Evolutionary conservation across 495 filamentous ascomycete species (phyloP).

Genomic region (Penicillium canescens): DNA sequence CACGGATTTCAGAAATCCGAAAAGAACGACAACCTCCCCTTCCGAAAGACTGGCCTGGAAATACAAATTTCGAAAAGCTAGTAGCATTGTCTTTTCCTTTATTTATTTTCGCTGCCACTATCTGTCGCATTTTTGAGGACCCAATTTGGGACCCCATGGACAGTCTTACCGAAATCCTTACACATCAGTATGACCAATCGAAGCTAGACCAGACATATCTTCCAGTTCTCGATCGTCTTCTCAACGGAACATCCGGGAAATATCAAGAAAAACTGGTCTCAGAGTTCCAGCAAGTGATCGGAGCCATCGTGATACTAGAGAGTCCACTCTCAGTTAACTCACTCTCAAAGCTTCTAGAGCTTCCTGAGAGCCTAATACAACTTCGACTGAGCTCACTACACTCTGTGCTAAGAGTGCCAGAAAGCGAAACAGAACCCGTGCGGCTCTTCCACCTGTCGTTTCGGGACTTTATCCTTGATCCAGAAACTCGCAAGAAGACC

Average conservation of each 20-base stretch:
- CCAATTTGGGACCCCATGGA: constrained; percentile 11
- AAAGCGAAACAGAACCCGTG: constrained; percentile 13
- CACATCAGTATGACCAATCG: constrained; percentile 9
- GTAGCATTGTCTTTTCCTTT: constrained; percentile 21
- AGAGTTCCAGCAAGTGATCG: constrained; percentile 16
- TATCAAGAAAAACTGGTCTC: constrained; percentile 4
- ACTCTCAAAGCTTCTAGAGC: constrained; percentile 14
- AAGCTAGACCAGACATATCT: constrained; percentile 22
- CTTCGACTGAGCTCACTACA: constrained; percentile 8
- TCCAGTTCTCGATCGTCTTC: constrained; percentile 22
- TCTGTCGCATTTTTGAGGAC: constrained; percentile 24
- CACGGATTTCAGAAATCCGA: constrained; percentile 13
- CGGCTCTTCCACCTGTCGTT: constrained; percentile 21
- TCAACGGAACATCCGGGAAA: background rate
- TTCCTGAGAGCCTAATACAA: background rate
- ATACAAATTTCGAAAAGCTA: constrained; percentile 7
- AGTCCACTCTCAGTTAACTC: constrained; percentile 13
- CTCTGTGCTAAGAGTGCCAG: constrained; percentile 24
- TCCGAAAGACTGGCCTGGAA: constrained; percentile 37
- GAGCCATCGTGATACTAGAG: constrained; percentile 16
- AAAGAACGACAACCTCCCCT: background rate
- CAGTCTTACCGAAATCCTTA: constrained; percentile 15
- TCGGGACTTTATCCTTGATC: constrained; percentile 21
- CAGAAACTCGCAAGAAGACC: background rate
- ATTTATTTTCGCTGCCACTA: constrained; percentile 30